Percentiles rank a stretch among this genome's conserved stretches.
Evolutionary conservation across 306 rosid genomes (phyloP).

Genomic region (Carpinus fangiana): DNA sequence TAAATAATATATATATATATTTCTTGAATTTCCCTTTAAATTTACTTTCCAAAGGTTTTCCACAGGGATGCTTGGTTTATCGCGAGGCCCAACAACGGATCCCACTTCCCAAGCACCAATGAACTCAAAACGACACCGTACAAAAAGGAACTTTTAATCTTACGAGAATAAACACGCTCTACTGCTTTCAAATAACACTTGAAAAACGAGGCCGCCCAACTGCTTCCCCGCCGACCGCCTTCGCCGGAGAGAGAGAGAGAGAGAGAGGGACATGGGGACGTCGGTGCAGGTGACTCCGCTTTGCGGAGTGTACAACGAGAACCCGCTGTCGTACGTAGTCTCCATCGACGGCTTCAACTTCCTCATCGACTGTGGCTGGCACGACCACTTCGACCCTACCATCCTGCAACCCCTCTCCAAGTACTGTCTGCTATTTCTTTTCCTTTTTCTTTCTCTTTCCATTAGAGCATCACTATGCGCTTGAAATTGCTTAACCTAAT

Average conservation of each 20-base stretch:
- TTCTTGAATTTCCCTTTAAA: too few relatives aligned
- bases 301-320: slow-evolving; percentile 91
- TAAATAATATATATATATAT: too few relatives aligned
- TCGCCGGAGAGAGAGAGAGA: background rate
- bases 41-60: background rate
- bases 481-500: background rate
- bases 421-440: slow-evolving; percentile 31
- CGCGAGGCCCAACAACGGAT: too few relatives aligned
- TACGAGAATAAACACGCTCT: background rate
- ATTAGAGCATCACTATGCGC: background rate
- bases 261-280: slow-evolving; percentile 65
- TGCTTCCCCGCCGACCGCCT: background rate
- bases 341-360: slow-evolving; percentile 87
- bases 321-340: slow-evolving; percentile 83
- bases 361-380: slow-evolving; percentile 97
- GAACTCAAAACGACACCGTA: background rate
- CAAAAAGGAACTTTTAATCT: background rate
- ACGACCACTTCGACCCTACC: slow-evolving; percentile 85
- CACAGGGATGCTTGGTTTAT: too few relatives aligned
- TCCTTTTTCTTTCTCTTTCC: background rate
- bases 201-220: background rate
- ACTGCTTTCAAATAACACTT: background rate
- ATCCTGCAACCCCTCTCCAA: slow-evolving; percentile 88
- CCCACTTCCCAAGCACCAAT: too few relatives aligned
- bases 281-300: slow-evolving; percentile 88